Base-by-base conservation (phyloP, 2,329 filamentous ascomycete species). In the Talaromyces verruculosus region DNA sequence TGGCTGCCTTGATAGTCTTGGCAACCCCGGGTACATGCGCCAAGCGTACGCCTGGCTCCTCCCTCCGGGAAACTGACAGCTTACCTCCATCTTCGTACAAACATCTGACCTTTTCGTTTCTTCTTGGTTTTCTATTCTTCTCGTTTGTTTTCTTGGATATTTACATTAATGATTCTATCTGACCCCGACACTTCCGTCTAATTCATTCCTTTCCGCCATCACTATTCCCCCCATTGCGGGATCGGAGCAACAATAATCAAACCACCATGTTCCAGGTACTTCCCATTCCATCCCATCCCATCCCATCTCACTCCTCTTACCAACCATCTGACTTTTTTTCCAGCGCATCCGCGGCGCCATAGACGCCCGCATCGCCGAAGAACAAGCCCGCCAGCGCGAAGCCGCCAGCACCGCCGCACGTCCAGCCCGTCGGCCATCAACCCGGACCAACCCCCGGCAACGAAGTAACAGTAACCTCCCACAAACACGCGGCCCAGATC, bases 351-450 rank as follows among this genome's bases (percentile, higher is more conserved):
- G 92, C 81, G 91, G 90, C 73, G 91, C 90, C 67, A 92, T 96
- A 77, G 91, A 96, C 77, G 88, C 89, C 72, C 90, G 90, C 73
- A 95, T 97, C 73, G 91, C 92, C 73, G 92, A 97, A 81, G 93
- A 97, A 80, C 92, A 96, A 79, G 91, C 92, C 66, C 90, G 91
- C 66, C 90, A 93, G 75, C 86, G 86, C 74, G 76, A 80, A 33
- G 75, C 72, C n/a, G 66, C 77, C 61, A 47, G 47, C 47, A 17
- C 28, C 47, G 60, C 22, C 60, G 70, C 83, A 5, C 81, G 83
- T 78, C 79, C 65, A 72, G 74, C n/a, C 80, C 72, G 72, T 77
- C 73, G 77, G 68, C 74, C 65, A 67, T 72, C 70, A 43, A 72
- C 74, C 68, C 73, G 77, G 30, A 65, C 47, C 22, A 53, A 33